phyloP scores from a whole-genome alignment of 495 filamentous ascomycete species.

The Penicillium psychrofluorescens region DNA sequence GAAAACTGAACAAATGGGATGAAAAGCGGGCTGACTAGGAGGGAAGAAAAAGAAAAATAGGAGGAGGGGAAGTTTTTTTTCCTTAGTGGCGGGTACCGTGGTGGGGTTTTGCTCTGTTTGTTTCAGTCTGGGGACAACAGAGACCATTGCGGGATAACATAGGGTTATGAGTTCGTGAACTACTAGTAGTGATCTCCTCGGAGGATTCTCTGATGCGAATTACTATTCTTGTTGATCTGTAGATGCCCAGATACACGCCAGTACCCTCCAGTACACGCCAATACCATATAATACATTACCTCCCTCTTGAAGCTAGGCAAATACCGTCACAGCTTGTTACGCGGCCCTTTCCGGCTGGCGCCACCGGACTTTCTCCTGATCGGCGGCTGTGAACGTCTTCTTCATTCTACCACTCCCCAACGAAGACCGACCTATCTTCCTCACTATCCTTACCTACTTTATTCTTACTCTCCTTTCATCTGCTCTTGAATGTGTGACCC shows the following conservation, averaged over 20 bases:
- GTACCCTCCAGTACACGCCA: too few relatives aligned
- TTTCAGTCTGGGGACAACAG: background rate
- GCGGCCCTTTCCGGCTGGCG: slow-evolving; percentile 9
- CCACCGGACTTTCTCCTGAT: background rate
- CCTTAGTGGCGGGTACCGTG: slow-evolving; percentile 22
- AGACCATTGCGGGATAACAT: too few relatives aligned
- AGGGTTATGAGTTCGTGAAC: too few relatives aligned
- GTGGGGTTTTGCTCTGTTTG: slow-evolving; percentile 25
- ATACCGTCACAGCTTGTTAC: background rate
- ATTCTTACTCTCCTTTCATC: slow-evolving; percentile 1
- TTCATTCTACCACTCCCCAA: slow-evolving; percentile 2
- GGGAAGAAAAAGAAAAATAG: slow-evolving; percentile 29
- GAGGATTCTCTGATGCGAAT: too few relatives aligned
- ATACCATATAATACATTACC: too few relatives aligned
- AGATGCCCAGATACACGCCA: too few relatives aligned
- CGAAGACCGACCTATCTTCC: too few relatives aligned
- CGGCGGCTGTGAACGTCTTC: slow-evolving; percentile 1
- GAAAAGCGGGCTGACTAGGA: slow-evolving; percentile 10
- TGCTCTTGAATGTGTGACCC: background rate
- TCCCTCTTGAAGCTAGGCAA: too few relatives aligned
- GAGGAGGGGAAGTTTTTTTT: slow-evolving; percentile 34
- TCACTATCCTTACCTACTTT: background rate
- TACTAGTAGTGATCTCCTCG: too few relatives aligned
- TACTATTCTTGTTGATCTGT: too few relatives aligned
- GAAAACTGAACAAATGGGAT: slow-evolving; percentile 12